These are phyloP conservation scores for Paramecium primaurelia DNA, from an alignment of 73 alveolate species.

Conservation along the genomic window DNA sequence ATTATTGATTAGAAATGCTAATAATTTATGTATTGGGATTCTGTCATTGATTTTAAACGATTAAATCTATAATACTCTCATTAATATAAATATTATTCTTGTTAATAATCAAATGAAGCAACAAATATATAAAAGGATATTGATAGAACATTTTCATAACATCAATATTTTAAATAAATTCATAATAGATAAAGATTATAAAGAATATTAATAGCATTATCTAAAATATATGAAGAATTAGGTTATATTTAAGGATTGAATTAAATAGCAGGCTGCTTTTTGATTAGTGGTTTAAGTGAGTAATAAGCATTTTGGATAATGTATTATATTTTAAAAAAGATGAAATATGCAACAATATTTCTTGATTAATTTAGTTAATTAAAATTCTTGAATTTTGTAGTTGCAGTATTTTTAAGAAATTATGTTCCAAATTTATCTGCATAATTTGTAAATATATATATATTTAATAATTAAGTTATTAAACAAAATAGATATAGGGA, in stretches of 20 bases:
- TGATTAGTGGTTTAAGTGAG: background rate
- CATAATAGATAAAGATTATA: background rate
- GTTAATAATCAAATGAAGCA: background rate
- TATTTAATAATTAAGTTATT: background rate
- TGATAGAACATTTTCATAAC: constrained; percentile 3
- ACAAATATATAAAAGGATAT: background rate
- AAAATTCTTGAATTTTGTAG: background rate
- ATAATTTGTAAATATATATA: background rate
- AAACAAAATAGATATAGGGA: background rate
- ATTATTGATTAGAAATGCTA: background rate
- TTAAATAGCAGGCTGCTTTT: constrained; percentile 14
- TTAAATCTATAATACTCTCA: background rate
- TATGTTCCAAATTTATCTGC: background rate
- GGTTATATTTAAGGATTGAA: constrained; percentile 21
- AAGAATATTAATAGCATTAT: background rate
- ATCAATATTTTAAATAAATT: background rate
- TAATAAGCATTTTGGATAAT: constrained; percentile 15
- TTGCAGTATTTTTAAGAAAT: constrained; percentile 1
- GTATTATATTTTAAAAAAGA: background rate
- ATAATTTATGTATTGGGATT: constrained; percentile 20
- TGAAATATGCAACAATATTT: background rate
- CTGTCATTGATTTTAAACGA: background rate
- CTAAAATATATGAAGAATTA: background rate
- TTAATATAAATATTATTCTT: background rate
- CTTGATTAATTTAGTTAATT: background rate